Evolutionary conservation across 352 stramenopile species (phyloP), one percentile per base, ranked within the genome.

Genomic region (Albugo candida): DNA sequence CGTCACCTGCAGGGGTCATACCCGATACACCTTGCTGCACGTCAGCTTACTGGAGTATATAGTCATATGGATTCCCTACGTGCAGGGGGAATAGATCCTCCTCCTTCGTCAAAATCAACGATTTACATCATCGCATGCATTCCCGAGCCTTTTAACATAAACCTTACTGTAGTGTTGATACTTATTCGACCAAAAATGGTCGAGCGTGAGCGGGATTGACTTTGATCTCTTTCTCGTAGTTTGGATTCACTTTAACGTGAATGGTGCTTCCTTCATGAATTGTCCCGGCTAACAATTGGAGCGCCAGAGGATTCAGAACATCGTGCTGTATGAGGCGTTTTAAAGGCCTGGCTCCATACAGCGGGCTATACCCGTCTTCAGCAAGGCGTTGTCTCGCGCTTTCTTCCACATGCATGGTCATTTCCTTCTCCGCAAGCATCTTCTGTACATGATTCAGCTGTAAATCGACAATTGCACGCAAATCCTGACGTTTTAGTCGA

Each of bases 251-350:
- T 24, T 80, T 61, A 21, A 94, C 73, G 35, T 74, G 57, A n/a
- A 95, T 63, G 27, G 67, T 68, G 53, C 95, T 79, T 6, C 82
- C 83, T 41, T 81, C 65, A 10, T 56, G 53, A 49, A 83, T 85
- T 2, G 83, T 64, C 13, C 81, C 82, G 35, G 70, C 65, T 12
- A 97, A 70, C 49, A 97, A 73, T 51, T 83, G 81, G 48, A 93
- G 70, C 17, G 93, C 89, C 58, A 98, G 81, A 6, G 86, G 80
- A 36, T 94, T 97, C 56, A 98, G 83, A 19, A 99, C 49, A 49
- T 97, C 70, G 47, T 95, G 86, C 58, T 98, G 91, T 49, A 98
- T 96, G 16, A 92, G 70, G 34, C 94, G 73, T 66, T 97, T 98
- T 17, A 99, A 67, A 27, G 95, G 95, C 37, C 94, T 77, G 13